Evolutionary conservation across 2,329 filamentous ascomycete species (phyloP).

Genomic region (Grosmannia serpens): DNA sequence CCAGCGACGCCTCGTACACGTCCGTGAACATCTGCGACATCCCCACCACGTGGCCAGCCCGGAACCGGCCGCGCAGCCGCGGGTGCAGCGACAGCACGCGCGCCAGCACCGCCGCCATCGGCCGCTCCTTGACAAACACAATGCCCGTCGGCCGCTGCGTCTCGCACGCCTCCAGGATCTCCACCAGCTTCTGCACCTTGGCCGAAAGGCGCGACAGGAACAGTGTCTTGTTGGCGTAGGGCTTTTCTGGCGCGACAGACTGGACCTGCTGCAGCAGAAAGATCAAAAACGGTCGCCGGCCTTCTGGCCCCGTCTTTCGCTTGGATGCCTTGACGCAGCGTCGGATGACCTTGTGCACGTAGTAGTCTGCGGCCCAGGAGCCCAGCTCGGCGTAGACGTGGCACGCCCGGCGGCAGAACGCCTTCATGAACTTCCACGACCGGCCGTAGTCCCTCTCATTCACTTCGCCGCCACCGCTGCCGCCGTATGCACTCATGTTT

Average conservation of each 20-base stretch:
- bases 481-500: not conserved
- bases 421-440: slow-evolving; percentile 35
- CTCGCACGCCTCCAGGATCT: slow-evolving; percentile 32
- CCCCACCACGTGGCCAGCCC: slow-evolving; percentile 44
- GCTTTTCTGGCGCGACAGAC: not conserved
- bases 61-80: slow-evolving; percentile 30
- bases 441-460: not conserved
- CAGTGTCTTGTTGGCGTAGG: too few relatives aligned
- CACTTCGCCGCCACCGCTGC: not conserved
- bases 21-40: slow-evolving; percentile 2
- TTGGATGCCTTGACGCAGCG: slow-evolving; percentile 6
- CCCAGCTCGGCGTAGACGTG: slow-evolving; percentile 50
- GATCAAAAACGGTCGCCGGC: slow-evolving; percentile 45
- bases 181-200: slow-evolving; percentile 46
- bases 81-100: slow-evolving; percentile 46
- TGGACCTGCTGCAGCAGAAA: slow-evolving; percentile 24
- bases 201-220: slow-evolving; percentile 25
- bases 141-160: slow-evolving; percentile 40
- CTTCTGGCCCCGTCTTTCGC: slow-evolving; percentile 3
- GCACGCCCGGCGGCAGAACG: slow-evolving; percentile 36
- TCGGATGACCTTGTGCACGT: slow-evolving; percentile 39
- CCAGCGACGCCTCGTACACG: slow-evolving; percentile 16
- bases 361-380: slow-evolving; percentile 57
- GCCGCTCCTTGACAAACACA: slow-evolving; percentile 55
- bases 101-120: slow-evolving; percentile 47